These are phyloP conservation scores for Phoma sp. DNA, from an alignment of 2,329 filamentous ascomycete genomes.

Conservation along the genomic window DNA sequence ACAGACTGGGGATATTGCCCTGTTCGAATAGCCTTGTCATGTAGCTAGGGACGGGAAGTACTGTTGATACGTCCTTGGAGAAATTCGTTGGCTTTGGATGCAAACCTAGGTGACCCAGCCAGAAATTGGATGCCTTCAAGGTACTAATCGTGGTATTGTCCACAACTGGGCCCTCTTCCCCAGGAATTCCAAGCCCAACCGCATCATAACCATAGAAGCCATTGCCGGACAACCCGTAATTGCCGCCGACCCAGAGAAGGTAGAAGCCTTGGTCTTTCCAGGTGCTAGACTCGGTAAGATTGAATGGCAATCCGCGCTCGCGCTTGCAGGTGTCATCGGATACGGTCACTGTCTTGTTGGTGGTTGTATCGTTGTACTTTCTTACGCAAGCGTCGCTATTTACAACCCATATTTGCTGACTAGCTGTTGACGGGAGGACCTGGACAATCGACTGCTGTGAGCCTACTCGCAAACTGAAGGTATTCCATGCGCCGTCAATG, in stretches of 20 bases:
- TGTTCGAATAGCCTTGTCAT: conserved; percentile 60
- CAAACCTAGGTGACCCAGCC: conserved; percentile 57
- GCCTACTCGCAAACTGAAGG: conserved; percentile 68
- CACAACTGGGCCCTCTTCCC: conserved; percentile 51
- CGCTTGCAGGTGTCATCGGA: conserved; percentile 55
- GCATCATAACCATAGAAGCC: conserved; percentile 69
- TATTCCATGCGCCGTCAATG: conserved; percentile 66
- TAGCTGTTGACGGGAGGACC: conserved; percentile 69
- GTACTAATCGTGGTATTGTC: conserved; percentile 53
- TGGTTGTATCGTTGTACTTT: conserved; percentile 56
- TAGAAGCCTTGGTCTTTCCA: conserved; percentile 68
- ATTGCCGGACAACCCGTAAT: conserved; percentile 66
- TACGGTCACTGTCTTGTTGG: conserved; percentile 32
- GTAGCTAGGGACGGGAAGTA: conserved; percentile 63
- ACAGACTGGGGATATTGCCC: conserved; percentile 72
- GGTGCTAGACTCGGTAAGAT: conserved; percentile 60
- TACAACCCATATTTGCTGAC: conserved; percentile 76
- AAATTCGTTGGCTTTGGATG: conserved; percentile 61
- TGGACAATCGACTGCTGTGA: conserved; percentile 61
- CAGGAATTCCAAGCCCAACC: conserved; percentile 51
- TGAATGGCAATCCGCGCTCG: conserved; percentile 67
- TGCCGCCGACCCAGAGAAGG: conserved; percentile 63
- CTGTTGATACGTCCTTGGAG: conserved; percentile 53
- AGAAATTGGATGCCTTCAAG: conserved; percentile 51
- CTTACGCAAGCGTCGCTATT: conserved; percentile 40